Base-by-base conservation (phyloP, 148 eudicot species). In the Pouteria glomerata region DNA sequence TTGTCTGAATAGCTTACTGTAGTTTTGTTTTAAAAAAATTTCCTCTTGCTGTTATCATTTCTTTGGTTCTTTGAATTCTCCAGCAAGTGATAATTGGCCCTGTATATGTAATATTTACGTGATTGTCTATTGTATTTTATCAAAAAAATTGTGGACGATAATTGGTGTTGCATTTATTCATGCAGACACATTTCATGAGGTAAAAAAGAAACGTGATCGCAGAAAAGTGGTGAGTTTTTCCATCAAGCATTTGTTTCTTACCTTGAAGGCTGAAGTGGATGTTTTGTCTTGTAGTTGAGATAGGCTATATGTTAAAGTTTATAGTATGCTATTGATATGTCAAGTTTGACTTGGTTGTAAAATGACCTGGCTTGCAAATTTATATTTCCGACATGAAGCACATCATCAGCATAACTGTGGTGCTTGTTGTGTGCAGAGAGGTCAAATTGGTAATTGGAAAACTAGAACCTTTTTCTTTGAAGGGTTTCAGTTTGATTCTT, bases 131-230 rank as follows among this genome's bases (percentile, higher is more conserved):
- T 16, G 30, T 45, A 8, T 44, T 48, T 66, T 13, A n/a, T 30
- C 18, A 2, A 4, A 7, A 30, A 66, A 47, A 19, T 31, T 66
- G 12, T 66, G 0, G 24, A 41, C 16, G 52, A 31, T 79, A 42
- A 77, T 14, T 45, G 31, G 12, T 48, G 63, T 55, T 31, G 19
- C 34, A 14, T 33, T 39, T 74, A 60, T 50, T 30, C 65, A 26
- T 57, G 57, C 85, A 83, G 86, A 83, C 70, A 66, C 86, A 48
- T 83, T 83, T 69, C 86, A 80, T 69, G 86, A 80, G 73, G 86
- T 83, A 12, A 80, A 64, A 74, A 83, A 77, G 80, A 83, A 83
- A 35, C 81, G 83, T 16, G 83, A 79, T 23, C 67, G 77, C 55
- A 80, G 75, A 59, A 83, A 77, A 62, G 77, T 68, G 86, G 86